Conservation (phyloP, 1,284 basidiomycete genomes). For the Garcileccinum viscosum region DNA sequence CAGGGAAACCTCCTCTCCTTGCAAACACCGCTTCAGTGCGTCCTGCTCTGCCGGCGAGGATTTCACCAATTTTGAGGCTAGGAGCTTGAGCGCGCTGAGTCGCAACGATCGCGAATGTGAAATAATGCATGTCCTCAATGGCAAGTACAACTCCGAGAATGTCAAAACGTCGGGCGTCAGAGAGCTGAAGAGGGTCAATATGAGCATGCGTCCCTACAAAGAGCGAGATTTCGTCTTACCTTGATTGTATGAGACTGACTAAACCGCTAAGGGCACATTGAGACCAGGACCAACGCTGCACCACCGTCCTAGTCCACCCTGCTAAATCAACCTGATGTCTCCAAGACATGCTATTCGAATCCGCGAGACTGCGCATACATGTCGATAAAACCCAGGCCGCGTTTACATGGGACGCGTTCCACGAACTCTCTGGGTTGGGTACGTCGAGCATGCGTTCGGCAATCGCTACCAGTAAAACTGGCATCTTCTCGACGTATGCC, state of each 20-base stretch:
- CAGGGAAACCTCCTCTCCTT: constrained; percentile 76
- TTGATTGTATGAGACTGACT: constrained; percentile 54
- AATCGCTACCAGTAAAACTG: constrained; percentile 54
- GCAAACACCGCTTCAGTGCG: constrained; percentile 67
- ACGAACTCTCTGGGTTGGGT: constrained; percentile 41
- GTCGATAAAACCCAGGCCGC: constrained; percentile 60
- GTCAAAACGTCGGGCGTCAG: constrained; percentile 34
- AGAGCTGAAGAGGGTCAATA: constrained; percentile 15
- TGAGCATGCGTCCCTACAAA: neutral
- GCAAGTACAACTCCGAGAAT: constrained; percentile 54
- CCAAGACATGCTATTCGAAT: constrained; percentile 46
- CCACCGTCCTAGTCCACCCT: constrained; percentile 52
- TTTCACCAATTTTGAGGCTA: constrained; percentile 52
- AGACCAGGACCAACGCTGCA: constrained; percentile 64
- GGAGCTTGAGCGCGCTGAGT: constrained; percentile 59
- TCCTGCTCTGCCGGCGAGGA: constrained; percentile 54
- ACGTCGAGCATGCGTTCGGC: constrained; percentile 51
- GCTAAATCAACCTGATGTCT: constrained; percentile 49
- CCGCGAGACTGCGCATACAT: constrained; percentile 53
- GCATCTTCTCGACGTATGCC: constrained; percentile 52
- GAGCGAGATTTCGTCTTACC: constrained; percentile 41
- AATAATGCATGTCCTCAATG: constrained; percentile 53
- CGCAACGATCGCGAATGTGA: constrained; percentile 67
- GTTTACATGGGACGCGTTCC: constrained; percentile 46
- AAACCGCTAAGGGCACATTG: constrained; percentile 62